phyloP scores from a whole-genome alignment of 2,329 filamentous ascomycete genomes.

The Penicillium sp. region DNA sequence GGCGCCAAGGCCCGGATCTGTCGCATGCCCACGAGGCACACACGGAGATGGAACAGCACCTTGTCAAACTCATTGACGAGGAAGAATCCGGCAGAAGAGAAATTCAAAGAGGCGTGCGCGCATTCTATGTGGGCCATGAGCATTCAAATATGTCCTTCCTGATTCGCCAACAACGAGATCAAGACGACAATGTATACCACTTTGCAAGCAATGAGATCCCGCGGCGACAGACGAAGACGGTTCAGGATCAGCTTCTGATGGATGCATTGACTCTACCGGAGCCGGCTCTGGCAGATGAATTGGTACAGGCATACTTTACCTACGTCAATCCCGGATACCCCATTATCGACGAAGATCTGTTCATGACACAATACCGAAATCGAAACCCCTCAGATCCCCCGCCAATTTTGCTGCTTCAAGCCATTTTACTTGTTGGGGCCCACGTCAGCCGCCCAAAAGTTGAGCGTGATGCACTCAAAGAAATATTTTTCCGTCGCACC shows the following conservation, averaged over 20 bases:
- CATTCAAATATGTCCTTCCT: conserved; percentile 58
- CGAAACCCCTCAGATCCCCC: conserved; percentile 47
- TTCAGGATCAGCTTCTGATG: conserved; percentile 46
- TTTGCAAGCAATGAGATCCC: conserved; percentile 46
- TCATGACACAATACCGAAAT: conserved; percentile 51
- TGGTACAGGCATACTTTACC: conserved; percentile 53
- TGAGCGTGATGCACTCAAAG: conserved; percentile 47
- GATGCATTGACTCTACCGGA: conserved; percentile 53
- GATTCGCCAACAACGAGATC: conserved; percentile 50
- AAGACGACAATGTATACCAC: conserved; percentile 44
- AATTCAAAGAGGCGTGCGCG: conserved; percentile 49
- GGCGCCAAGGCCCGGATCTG: conserved; percentile 28
- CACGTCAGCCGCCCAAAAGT: conserved; percentile 47
- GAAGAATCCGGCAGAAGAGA: conserved; percentile 47
- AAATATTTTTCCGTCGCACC: conserved; percentile 52
- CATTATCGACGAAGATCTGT: conserved; percentile 52
- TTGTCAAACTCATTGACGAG: conserved; percentile 53
- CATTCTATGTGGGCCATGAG: conserved; percentile 56
- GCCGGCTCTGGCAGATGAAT: conserved; percentile 49
- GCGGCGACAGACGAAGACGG: conserved; percentile 42
- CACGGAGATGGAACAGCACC: conserved; percentile 45
- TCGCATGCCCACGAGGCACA: conserved; percentile 41
- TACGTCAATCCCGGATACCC: conserved; percentile 54
- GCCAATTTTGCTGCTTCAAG: conserved; percentile 51
- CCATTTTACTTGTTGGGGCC: conserved; percentile 52